Base-by-base conservation (phyloP, 2,329 filamentous ascomycete genomes). In the Alternaria incomplexa region DNA sequence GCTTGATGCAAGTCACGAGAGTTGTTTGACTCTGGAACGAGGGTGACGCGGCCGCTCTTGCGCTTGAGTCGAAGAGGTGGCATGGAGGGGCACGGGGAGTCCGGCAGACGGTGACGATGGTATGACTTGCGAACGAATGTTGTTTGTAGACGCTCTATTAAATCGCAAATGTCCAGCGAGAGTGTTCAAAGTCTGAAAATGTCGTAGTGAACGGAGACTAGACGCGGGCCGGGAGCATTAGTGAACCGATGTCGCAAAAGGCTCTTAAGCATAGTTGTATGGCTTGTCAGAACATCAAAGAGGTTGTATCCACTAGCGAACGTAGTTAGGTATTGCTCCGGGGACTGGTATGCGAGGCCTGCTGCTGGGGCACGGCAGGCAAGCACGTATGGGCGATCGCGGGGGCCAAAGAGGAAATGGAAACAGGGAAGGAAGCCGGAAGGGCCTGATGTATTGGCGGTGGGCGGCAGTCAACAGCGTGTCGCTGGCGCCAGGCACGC, bases 251-350 rank as follows among this genome's bases (percentile, higher is more conserved):
- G 73, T 80, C 76, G 77, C 77, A 77, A 75, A 76, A 66, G 69
- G 69, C 71, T 68, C 69, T 73, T 70, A 69, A 73, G 74, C 78
- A 79, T 80, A 73, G 78, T 80, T 70, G 74, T 77, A 80, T 76
- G 73, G 73, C 69, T 73, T 68, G 72, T 68, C 70, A 73, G 70
- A 68, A 71, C 66, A 74, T 72, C 64, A 69, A 71, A 76, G 77
- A 71, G 75, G 79, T 80, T 77, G 73, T 79, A 80, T 80, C 74
- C 74, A 73, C 77, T 78, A 79, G 69, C 68, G 69, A 67, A 70
- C 62, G 74, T 67, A 68, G 72, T 60, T 68, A 70, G 72, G 66
- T 71, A 75, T 73, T 74, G 62, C 68, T 73, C 70, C 73, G 73
- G 69, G 61, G 65, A 64, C 61, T 71, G 65, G 69, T 67, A 70